phyloP scores from a whole-genome alignment of 2,329 filamentous ascomycete species.

The Fusarium cyanostomum region DNA sequence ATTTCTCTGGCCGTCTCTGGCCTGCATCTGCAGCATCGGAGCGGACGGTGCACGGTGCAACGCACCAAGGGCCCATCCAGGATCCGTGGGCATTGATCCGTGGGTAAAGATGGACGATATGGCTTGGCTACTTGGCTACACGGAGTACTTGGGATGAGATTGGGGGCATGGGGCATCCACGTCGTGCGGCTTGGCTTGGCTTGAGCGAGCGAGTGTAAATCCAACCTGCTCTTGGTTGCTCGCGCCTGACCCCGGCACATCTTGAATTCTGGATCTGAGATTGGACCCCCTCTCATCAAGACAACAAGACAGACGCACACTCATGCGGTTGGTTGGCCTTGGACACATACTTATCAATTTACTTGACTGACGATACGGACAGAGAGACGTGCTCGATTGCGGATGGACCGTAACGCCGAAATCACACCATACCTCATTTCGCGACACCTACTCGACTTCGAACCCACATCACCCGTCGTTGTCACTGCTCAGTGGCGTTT shows the following conservation, averaged over 20 bases:
- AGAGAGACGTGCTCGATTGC: constrained; percentile 24
- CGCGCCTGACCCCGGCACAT: constrained; percentile 24
- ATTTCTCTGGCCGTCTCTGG: constrained; percentile 28
- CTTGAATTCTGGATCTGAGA: constrained; percentile 36
- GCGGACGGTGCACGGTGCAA: constrained; percentile 41
- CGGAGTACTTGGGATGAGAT: constrained; percentile 16
- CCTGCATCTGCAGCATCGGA: constrained; percentile 40
- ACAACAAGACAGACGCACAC: constrained; percentile 20
- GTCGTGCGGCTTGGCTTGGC: constrained; percentile 27
- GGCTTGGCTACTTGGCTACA: constrained; percentile 3
- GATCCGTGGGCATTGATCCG: constrained; percentile 27
- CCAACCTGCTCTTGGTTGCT: constrained; percentile 29
- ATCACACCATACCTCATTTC: constrained; percentile 41
- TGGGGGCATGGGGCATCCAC: constrained; percentile 13
- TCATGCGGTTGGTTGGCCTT: constrained; percentile 41
- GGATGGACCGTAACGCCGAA: constrained; percentile 33
- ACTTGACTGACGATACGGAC: constrained; percentile 34
- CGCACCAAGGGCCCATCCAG: constrained; percentile 29
- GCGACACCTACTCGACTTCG: constrained; percentile 27
- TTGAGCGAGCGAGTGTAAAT: constrained; percentile 19
- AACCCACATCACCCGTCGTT: constrained; percentile 40
- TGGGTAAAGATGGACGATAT: constrained; percentile 32
- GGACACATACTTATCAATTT: constrained; percentile 23
- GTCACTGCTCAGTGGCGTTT: constrained; percentile 28
- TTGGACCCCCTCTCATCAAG: constrained; percentile 34